Conservation (phyloP, 2,329 filamentous ascomycete species). For the Fusarium tjaetaba region DNA sequence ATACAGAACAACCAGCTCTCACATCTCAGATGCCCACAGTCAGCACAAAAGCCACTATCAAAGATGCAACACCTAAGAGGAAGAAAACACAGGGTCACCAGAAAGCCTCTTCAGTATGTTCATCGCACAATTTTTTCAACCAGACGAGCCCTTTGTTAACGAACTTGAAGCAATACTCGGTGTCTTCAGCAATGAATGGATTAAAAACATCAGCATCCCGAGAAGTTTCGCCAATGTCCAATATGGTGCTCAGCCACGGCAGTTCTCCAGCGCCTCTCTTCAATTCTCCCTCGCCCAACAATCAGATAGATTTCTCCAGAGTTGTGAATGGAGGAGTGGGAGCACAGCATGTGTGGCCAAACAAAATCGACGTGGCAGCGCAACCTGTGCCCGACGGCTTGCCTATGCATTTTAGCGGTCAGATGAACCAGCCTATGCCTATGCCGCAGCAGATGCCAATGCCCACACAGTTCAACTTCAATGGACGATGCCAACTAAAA, state of each 20-base stretch:
- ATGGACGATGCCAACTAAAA: constrained; percentile 57
- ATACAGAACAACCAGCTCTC: constrained; percentile 48
- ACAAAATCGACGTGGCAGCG: constrained; percentile 41
- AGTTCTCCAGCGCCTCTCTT: constrained; percentile 62
- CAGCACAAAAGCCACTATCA: constrained; percentile 48
- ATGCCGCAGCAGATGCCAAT: constrained; percentile 47
- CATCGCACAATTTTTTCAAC: constrained; percentile 13
- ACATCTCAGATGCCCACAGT: constrained; percentile 56
- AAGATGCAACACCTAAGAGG: constrained; percentile 41
- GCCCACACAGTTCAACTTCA: constrained; percentile 46
- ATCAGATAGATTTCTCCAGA: constrained; percentile 52
- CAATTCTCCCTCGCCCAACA: constrained; percentile 58
- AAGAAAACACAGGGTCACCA: constrained; percentile 39
- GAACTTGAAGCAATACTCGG: constrained; percentile 59
- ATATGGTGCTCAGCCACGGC: constrained; percentile 61
- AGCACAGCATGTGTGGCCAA: constrained; percentile 50
- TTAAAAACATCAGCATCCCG: constrained; percentile 58
- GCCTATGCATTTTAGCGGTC: constrained; percentile 42
- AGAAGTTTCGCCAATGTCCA: constrained; percentile 65
- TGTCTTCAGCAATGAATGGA: constrained; percentile 61
- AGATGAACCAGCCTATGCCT: constrained; percentile 44
- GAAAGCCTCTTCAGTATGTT: constrained; percentile 53
- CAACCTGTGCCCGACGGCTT: constrained; percentile 39
- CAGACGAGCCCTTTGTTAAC: constrained; percentile 24
- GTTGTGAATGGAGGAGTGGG: constrained; percentile 38